Percentiles rank a stretch among this genome's conserved stretches.
These are phyloP conservation scores for Phaeosphaeriaceae sp. DNA, from an alignment of 2,329 filamentous ascomycete species.

Conservation along the genomic window DNA sequence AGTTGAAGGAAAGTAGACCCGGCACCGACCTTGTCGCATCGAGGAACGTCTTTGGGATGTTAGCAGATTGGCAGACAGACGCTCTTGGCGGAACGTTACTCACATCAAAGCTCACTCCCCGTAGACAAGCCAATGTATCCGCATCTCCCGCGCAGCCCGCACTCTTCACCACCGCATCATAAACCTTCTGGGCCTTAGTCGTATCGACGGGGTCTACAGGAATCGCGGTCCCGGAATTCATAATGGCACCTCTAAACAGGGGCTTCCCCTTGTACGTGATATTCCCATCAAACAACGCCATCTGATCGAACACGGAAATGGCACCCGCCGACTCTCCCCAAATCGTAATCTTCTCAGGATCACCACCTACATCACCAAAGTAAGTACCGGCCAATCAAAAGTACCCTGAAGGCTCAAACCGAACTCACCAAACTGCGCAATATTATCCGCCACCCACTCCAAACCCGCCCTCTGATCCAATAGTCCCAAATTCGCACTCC, in stretches of 20 bases:
- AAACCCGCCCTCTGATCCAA: slow-evolving; percentile 75
- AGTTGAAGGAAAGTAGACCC: slow-evolving; percentile 69
- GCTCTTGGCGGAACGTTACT: too few relatives aligned
- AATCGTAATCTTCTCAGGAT: slow-evolving; percentile 76
- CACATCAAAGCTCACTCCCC: too few relatives aligned
- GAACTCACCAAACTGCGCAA: too few relatives aligned
- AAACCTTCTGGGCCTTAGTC: slow-evolving; percentile 67
- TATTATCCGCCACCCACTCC: slow-evolving; percentile 80
- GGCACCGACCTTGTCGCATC: slow-evolving; percentile 74
- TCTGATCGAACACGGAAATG: slow-evolving; percentile 79
- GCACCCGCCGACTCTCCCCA: slow-evolving; percentile 68
- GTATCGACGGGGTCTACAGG: slow-evolving; percentile 66
- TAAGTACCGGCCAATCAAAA: too few relatives aligned
- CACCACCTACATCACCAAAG: slow-evolving; percentile 79
- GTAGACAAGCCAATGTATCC: too few relatives aligned
- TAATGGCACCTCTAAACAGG: slow-evolving; percentile 78
- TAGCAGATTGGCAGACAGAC: too few relatives aligned
- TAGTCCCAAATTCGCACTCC: slow-evolving; percentile 72
- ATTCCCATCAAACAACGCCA: slow-evolving; percentile 75
- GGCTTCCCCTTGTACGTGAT: slow-evolving; percentile 75
- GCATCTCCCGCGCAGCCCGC: too few relatives aligned
- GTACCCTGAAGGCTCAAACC: too few relatives aligned
- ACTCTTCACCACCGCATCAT: slow-evolving; percentile 57
- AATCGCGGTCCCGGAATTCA: slow-evolving; percentile 58
- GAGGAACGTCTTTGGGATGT: slow-evolving; percentile 60